Evolutionary conservation across 225 moss, liverwort and hornwort genomes (phyloP).

Genomic region (Polytrichum formosum): DNA sequence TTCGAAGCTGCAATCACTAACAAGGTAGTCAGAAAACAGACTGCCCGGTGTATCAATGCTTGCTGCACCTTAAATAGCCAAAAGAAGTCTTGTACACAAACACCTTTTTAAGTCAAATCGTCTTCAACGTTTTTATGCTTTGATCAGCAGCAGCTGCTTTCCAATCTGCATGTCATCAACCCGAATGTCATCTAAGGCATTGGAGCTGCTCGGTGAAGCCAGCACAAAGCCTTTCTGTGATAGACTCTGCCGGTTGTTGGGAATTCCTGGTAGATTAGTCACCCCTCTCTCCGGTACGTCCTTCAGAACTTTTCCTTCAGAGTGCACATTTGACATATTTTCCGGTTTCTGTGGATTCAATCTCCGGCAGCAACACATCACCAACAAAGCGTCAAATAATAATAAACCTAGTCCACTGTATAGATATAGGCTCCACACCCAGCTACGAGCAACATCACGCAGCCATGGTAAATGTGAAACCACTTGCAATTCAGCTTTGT

Average conservation of each 20-base stretch:
- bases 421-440: slow-evolving; percentile 56
- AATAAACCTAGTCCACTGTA: slow-evolving; percentile 62
- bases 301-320: neutral
- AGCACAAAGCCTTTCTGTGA: neutral
- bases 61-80: neutral
- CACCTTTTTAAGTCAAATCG: neutral
- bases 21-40: neutral
- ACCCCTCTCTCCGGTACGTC: neutral
- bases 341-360: neutral
- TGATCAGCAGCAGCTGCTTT: neutral
- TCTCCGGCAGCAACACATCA: slow-evolving; percentile 59
- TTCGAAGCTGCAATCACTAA: neutral
- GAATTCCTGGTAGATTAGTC: neutral
- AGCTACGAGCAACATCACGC: slow-evolving; percentile 43
- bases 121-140: neutral
- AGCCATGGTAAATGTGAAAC: slow-evolving; percentile 60
- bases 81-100: neutral
- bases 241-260: neutral
- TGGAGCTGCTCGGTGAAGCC: slow-evolving; percentile 1
- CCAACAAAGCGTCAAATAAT: slow-evolving; percentile 52
- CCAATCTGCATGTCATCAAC: slow-evolving; percentile 1
- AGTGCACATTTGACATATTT: neutral
- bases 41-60: neutral
- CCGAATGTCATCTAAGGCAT: neutral
- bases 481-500: slow-evolving; percentile 50